phyloP scores from a whole-genome alignment of 164 flowering plant species.

The Paratinospora sagittata region DNA sequence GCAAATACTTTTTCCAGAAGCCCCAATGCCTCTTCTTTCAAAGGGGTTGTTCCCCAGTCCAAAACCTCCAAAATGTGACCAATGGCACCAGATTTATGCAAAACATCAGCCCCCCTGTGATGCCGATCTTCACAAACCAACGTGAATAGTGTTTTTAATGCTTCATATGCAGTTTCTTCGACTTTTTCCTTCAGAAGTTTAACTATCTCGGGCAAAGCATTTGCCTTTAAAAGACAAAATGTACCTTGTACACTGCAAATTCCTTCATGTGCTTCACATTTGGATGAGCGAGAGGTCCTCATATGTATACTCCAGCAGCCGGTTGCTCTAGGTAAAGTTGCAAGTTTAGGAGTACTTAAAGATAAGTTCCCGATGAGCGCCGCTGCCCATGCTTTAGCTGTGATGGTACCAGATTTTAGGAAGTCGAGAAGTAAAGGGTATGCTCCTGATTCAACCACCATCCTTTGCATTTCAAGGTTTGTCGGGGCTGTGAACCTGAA shows the following conservation, averaged over 20 bases:
- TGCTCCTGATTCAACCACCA: slow-evolving; percentile 41
- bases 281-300: slow-evolving; percentile 13
- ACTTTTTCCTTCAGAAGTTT: slow-evolving; percentile 35
- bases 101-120: slow-evolving; percentile 38
- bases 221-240: slow-evolving; percentile 55
- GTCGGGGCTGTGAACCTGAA: slow-evolving; percentile 62
- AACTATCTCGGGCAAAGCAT: slow-evolving; percentile 52
- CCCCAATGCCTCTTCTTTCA: slow-evolving; percentile 46
- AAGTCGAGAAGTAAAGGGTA: slow-evolving; percentile 47
- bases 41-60: slow-evolving; percentile 45
- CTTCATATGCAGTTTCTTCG: slow-evolving; percentile 52
- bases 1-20: slow-evolving; percentile 54
- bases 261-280: slow-evolving; percentile 51
- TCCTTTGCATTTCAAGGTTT: slow-evolving; percentile 39
- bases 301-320: slow-evolving; percentile 31
- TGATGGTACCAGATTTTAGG: slow-evolving; percentile 34
- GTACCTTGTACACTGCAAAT: slow-evolving; percentile 35
- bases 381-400: slow-evolving; percentile 58
- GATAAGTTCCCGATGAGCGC: slow-evolving; percentile 61
- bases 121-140: slow-evolving; percentile 35
- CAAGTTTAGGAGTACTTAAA: slow-evolving; percentile 36
- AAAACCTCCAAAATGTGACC: slow-evolving; percentile 33
- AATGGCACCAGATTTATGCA: slow-evolving; percentile 53
- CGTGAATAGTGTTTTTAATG: slow-evolving; percentile 55
- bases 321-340: slow-evolving; percentile 10